Conservation (phyloP, 192 early-diverging fungal genomes). For the Mortierella antarctica region DNA sequence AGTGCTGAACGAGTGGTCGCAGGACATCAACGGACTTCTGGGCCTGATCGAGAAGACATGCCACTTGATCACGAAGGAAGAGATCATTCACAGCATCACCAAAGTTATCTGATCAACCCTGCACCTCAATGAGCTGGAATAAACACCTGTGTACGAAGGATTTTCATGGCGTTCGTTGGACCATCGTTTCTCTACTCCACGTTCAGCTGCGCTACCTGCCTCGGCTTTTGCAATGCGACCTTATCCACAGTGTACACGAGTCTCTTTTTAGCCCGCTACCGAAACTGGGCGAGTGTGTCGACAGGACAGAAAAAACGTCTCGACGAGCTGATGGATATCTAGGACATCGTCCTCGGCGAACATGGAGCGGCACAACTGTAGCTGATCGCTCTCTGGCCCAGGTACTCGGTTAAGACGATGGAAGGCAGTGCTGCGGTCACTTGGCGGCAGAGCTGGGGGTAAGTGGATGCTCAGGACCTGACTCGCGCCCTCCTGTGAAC, state of each 20-base stretch:
- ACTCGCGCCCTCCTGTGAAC: constrained; percentile 5
- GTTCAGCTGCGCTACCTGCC: no score
- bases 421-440: neutral
- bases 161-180: no score
- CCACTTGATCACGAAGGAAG: constrained; percentile 90
- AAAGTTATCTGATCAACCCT: constrained; percentile 55
- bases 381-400: neutral
- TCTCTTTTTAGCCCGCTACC: no score
- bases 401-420: constrained; percentile 1
- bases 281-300: no score
- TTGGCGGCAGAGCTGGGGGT: constrained; percentile 32
- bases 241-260: no score
- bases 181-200: no score
- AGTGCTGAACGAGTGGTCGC: constrained; percentile 93
- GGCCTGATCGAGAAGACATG: constrained; percentile 95
- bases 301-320: neutral
- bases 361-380: no score
- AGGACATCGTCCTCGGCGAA: neutral
- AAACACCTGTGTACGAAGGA: no score
- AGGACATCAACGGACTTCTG: constrained; percentile 88
- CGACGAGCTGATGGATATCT: constrained; percentile 14
- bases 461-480: neutral
- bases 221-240: no score
- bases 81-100: constrained; percentile 88
- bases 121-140: no score